Evolutionary conservation across 768 basidiomycete genomes (phyloP), one percentile per base, ranked within the genome.

Genomic region (Auriscalpium microsporum): DNA sequence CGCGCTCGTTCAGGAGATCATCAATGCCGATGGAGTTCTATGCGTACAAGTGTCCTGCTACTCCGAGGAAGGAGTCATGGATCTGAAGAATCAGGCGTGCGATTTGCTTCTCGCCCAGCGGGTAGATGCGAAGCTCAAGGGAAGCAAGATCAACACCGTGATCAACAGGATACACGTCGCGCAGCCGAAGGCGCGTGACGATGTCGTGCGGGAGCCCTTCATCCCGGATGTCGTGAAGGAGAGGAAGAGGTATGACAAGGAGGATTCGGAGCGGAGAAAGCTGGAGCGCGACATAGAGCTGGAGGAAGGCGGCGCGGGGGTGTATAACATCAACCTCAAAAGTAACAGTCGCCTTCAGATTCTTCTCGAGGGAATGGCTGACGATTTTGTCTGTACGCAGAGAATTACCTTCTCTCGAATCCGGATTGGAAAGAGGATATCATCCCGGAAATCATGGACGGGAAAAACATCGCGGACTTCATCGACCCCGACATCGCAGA

Each of bases 401-500:
- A 92, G 78, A 81, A 91, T 69, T 98, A 96, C 72, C 55, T 96
- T 28, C 83, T 99, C 56, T 78, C 83, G 21, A 84, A 96, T 67
- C 83, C 88, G 38, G 86, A 90, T 45, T 99, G 96, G 96, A 99
- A 96, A 75, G 76, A 83, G 73, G 96, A 99, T 66, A 78, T 82
- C 61, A 87, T 98, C n/a, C 96, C 96, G n/a, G 96, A 99, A 69
- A 90, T 99, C 65, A 84, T 92, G 86, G 84, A 97, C 62, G 96
- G 96, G 73, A 97, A 97, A 81, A 99, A 99, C 73, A 73, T 98
- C 52, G 95, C 94, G 21, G 96, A 99, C 76, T 99, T 99, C 59
- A 90, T 98, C 69, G 95, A 98, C 70, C 88, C 93, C 19, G 96
- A 99, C 65, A 98, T 99, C 58, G 85, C 83, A 17, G 94, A 94